Percentiles rank a stretch among this genome's conserved stretches.
These are phyloP conservation scores for Fusarium paranaense DNA, from an alignment of 2,329 filamentous ascomycete species.

Conservation along the genomic window DNA sequence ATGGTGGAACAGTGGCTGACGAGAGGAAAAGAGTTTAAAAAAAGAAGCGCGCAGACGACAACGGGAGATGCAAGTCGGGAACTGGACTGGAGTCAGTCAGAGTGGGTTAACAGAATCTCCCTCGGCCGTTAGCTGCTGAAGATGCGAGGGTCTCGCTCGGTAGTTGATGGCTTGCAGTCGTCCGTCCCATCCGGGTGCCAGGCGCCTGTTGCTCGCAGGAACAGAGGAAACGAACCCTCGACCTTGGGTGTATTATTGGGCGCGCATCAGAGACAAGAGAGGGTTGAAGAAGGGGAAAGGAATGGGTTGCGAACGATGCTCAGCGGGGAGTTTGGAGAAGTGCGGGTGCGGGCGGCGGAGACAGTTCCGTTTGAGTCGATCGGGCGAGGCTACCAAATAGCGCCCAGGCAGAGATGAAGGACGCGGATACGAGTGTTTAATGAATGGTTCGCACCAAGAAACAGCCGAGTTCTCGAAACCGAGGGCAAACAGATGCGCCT, in stretches of 20 bases:
- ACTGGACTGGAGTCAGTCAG: conserved; percentile 13
- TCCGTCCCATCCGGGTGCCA: neutral
- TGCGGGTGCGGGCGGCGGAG: conserved; percentile 23
- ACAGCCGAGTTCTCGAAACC: neutral
- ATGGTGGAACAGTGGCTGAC: conserved; percentile 13
- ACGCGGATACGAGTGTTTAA: neutral
- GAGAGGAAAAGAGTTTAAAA: neutral
- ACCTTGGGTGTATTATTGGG: neutral
- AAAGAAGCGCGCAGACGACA: conserved; percentile 9
- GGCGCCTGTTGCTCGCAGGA: neutral
- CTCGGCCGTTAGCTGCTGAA: conserved; percentile 16
- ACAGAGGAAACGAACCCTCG: neutral
- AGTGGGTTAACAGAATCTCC: neutral
- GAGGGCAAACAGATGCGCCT: neutral
- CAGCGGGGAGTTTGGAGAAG: conserved; percentile 30
- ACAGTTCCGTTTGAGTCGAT: conserved; percentile 6
- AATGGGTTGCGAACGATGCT: conserved; percentile 7
- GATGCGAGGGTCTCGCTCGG: conserved; percentile 6
- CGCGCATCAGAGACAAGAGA: conserved; percentile 5
- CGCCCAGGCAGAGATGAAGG: neutral
- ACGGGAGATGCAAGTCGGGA: neutral
- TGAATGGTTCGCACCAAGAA: neutral
- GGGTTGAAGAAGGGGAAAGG: conserved; percentile 20
- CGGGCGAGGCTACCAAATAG: conserved; percentile 3
- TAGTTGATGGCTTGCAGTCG: conserved; percentile 21